A percentile compares a stretch with the other conserved stretches of the same genome.
Evolutionary conservation across 2,329 filamentous ascomycete genomes (phyloP).

Genomic region (Fusarium anguioides): DNA sequence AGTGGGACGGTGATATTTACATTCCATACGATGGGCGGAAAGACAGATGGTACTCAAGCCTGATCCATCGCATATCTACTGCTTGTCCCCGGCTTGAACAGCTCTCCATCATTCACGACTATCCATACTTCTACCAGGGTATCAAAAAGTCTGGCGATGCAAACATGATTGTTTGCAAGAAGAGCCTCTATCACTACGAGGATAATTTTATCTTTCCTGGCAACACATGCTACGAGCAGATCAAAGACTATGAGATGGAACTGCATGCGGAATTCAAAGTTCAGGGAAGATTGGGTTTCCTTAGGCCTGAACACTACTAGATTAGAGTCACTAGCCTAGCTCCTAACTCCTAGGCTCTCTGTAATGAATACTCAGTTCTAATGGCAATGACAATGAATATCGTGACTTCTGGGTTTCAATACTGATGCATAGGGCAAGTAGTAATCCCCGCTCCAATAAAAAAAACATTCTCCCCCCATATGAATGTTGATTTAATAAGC

Average conservation of each 20-base stretch:
- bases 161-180: not conserved
- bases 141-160: not conserved
- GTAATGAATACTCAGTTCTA: no score
- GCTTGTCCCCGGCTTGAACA: not conserved
- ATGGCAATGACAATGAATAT: no score
- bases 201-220: not conserved
- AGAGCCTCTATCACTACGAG: not conserved
- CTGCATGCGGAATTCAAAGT: no score
- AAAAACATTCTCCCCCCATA: fast-evolving
- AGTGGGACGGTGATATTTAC: no score
- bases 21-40: no score
- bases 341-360: no score
- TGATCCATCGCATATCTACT: not conserved
- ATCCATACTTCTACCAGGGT: not conserved
- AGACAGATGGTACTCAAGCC: not conserved
- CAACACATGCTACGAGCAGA: not conserved
- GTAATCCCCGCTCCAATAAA: no score
- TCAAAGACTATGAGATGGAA: not conserved
- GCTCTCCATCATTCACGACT: not conserved
- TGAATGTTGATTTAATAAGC: constrained; percentile 32
- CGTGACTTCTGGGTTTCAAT: no score
- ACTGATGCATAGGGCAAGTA: no score
- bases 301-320: no score
- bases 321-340: no score
- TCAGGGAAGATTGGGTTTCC: no score